phyloP scores from a whole-genome alignment of 805 yeast genomes.

The Pichia eremophila region DNA sequence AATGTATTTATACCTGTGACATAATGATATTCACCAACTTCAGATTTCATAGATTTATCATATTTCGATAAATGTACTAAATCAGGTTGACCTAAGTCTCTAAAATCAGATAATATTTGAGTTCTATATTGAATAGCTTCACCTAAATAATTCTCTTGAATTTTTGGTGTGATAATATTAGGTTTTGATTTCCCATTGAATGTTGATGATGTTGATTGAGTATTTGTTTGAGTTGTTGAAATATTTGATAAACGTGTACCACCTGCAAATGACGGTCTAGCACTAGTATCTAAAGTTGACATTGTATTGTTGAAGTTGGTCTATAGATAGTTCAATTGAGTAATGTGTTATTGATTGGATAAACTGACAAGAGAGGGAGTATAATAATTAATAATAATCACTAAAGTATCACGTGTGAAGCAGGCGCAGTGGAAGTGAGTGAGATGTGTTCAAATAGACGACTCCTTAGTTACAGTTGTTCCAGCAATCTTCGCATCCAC shows the following conservation, averaged over 20 bases:
- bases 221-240: not conserved
- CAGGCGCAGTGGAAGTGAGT: no score
- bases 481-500: no score
- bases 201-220: not conserved
- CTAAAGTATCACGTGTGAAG: no score
- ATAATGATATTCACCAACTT: constrained; percentile 46
- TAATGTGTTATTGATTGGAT: no score
- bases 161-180: constrained; percentile 22
- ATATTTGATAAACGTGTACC: not conserved
- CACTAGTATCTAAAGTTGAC: not conserved
- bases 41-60: constrained; percentile 35
- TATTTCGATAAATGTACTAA: constrained; percentile 44
- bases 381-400: no score
- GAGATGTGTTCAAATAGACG: no score
- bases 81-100: constrained; percentile 70
- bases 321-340: no score
- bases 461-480: no score
- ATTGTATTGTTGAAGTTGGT: no score
- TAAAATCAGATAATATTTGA: constrained; percentile 30
- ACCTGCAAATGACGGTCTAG: not conserved
- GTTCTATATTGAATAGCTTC: constrained; percentile 47
- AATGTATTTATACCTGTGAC: constrained; percentile 46
- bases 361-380: no score
- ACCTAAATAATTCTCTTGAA: constrained; percentile 40
- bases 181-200: constrained; percentile 13